Evolutionary conservation across 805 yeast genomes (phyloP), one percentile per base, ranked within the genome.

Genomic region (Starmera amethionina): DNA sequence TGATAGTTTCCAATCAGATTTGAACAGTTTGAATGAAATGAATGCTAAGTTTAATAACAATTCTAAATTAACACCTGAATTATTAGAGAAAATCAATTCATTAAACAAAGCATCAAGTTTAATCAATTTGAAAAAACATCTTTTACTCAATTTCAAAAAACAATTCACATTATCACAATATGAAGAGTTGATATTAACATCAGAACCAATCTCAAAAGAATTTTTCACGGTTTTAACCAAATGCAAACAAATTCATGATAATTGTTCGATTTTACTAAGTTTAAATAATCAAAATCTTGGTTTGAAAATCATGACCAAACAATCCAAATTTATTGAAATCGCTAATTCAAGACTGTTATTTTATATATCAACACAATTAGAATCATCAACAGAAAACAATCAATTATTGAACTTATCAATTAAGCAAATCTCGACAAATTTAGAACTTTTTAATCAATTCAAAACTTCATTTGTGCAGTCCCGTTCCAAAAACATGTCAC

Each of bases 231-330:
- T 76, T 1, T 63, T 89, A 30, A 59, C 64, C 12, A 79, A 78
- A 50, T 81, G 85, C 8, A 77, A 82, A 48, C 51, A 55, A 31
- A 81, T 89, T 27, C 78, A 79, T 53, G 68, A 72, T 30, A 75
- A 79, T 42, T 80, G 95, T 38, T 77, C 83, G 36, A 71, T 79
- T 15, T 63, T 93, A 28, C 67, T 93, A 19, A 75, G 87, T 5
- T 70, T 80, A 51, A 80, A 82, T 30, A 79, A 82, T 49, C 79
- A 79, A 14, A 66, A 67, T 36, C 62, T 83, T 13, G 94, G 95
- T 1, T 54, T 72, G 22, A 73, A 75, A 30, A 74, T 88, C 33
- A 75, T 86, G 73, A 62, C 67, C 10, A 71, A 76, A 49, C 71
- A 77, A 61, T 70, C 73, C 19, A 62, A 59, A 10, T 58, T 76